Evolutionary conservation across 345 rosid species (phyloP), one percentile per base, ranked within the genome.

Genomic region (Microthlaspi erraticum): DNA sequence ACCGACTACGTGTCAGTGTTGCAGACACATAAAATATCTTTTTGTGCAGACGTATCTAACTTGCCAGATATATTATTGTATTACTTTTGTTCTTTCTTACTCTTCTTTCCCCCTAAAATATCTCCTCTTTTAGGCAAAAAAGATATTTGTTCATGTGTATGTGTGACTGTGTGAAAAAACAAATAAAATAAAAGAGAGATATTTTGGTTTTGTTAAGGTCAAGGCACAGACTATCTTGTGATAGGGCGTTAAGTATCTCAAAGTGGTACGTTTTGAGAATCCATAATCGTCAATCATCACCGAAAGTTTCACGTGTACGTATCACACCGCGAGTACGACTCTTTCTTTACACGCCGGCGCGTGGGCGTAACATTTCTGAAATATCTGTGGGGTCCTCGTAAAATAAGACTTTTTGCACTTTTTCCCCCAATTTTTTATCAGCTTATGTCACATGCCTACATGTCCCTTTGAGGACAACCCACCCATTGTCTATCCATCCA

Each of bases 401-500:
- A 0, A 26, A 48, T 26, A 37, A 9, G 20, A 34, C n/a, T 7
- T 44, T 68, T 68, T 57, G 20, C 73, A 61, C 69, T 62, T 71
- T 71, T 52, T 6, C 10, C 76, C 69, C 61, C 12, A 43, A 52
- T 26, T 2, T 13, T 2, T 63, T 67, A 67, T 42, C 62, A 72
- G 61, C 69, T 44, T 68, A 78, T 70, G 87, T 82, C 87, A 76
- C 77, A 36, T 60, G 68, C 32, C 45, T 64, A 68, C 68, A 52
- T 64, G 78, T 64, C 78, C 20, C 60, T 50, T 44, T 49, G 26
- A 55, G 18, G 72, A 74, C 74, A 67, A 68, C 79, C 82, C 80
- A 81, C 73, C 75, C 84, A 81, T 74, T 78, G 56, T 77, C 82
- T 79, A 75, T 85, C 87, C 45, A 37, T 69, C 29, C 7, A 19